Base-by-base conservation (phyloP, 805 yeast species). In the Saccharomycopsis capsularis region DNA sequence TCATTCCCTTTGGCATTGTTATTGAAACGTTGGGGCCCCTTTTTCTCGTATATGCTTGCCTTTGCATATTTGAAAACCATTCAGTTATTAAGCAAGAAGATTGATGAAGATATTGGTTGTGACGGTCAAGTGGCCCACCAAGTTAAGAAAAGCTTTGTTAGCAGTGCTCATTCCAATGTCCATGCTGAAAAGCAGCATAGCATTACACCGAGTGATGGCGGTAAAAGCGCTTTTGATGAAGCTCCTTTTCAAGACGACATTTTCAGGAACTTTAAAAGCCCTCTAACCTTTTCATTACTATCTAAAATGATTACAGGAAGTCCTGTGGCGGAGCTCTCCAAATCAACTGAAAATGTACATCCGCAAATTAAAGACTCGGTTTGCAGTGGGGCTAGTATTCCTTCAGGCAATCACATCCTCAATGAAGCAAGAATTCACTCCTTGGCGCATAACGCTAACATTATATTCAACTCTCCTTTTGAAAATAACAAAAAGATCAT, bases 11-110 rank as follows among this genome's bases (percentile, higher is more conserved):
- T 79, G 42, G 71, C 68, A 54, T 65, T 85, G 3, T 68, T 85
- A 46, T 70, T 85, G 55, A 82, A 80, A 56, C 69, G 93, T 59
- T 85, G 95, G 95, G 93, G 93, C 0, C 63, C 76, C 30, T 81
- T 76, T 53, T 85, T 85, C 59, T 81, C 81, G 54, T 71, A 71
- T 55, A 54, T 84, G 16, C 61, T 85, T 36, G 70, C 88, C 0
- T 73, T 75, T 56, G 85, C 82, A 1, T 85, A 83, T 60, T 78
- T 82, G 0, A 68, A 76, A 50, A 82, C 85, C 18, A 13, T 47
- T 4, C 18, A 35, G n/a, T 21, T 16, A 4, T 29, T 43, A 22
- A 32, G 42, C 23, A 25, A 44, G 15, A 37, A 46, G 35, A 29
- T 48, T 21, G 42, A 34, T 15, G 37, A 25, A 18, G 24, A 42